Evolutionary conservation across 805 yeast species (phyloP).

Genomic region (Metschnikowia lachancei): DNA sequence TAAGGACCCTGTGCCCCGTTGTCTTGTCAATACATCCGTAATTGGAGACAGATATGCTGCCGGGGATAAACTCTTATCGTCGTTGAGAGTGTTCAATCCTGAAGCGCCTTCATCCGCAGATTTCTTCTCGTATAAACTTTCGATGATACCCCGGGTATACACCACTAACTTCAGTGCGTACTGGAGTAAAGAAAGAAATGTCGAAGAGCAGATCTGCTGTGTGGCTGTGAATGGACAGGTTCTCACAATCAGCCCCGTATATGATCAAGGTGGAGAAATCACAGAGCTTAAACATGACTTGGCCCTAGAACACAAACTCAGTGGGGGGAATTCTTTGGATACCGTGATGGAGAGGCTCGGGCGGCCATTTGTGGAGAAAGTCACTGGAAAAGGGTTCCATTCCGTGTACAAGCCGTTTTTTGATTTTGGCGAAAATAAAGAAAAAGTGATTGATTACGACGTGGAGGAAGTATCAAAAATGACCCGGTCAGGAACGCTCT

Average conservation of each 20-base stretch:
- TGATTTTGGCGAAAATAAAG: conserved; percentile 26
- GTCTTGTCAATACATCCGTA: conserved; percentile 31
- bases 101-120: not conserved
- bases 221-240: conserved; percentile 42
- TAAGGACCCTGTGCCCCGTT: conserved; percentile 36
- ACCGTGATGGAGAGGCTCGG: conserved; percentile 22
- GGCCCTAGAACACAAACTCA: conserved; percentile 3
- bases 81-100: conserved; percentile 27
- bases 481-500: conserved; percentile 2
- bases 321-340: not conserved
- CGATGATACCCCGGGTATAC: conserved; percentile 36
- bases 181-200: conserved; percentile 21
- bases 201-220: conserved; percentile 19
- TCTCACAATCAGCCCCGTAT: conserved; percentile 12
- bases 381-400: conserved; percentile 42
- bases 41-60: conserved; percentile 25
- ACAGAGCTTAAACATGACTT: conserved; percentile 16
- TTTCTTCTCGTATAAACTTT: conserved; percentile 20
- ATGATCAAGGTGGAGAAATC: conserved; percentile 17
- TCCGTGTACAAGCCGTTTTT: conserved; percentile 37
- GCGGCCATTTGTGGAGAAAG: conserved; percentile 35
- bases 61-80: conserved; percentile 37
- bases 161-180: conserved; percentile 21
- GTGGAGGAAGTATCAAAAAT: conserved; percentile 25
- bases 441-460: conserved; percentile 34